Conservation (phyloP, 371 early-diverging fungal genomes). For the Lichtheimia ornata region DNA sequence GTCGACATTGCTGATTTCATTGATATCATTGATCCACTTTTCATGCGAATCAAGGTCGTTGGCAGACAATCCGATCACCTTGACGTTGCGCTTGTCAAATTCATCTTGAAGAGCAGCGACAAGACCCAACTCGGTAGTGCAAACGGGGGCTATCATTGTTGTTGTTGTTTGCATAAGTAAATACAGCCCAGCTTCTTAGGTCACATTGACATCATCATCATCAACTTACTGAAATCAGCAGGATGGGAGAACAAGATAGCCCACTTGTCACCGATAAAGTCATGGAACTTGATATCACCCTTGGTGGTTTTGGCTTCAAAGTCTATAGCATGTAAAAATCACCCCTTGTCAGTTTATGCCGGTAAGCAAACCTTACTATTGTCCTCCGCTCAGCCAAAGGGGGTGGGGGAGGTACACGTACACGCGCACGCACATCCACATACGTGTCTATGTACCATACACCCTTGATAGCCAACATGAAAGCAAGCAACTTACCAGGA, state of each 20-base stretch:
- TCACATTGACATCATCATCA: not conserved
- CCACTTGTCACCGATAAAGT: conserved; percentile 86
- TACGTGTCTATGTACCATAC: not conserved
- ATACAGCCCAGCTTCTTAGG: not conserved
- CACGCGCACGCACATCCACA: not conserved
- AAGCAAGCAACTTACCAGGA: conserved; percentile 40
- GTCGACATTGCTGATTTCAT: conserved; percentile 77
- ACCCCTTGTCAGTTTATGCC: too few species aligned
- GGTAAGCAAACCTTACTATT: too few species aligned
- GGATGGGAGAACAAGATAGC: conserved; percentile 94
- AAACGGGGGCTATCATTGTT: conserved; percentile 74
- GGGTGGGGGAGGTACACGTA: too few species aligned
- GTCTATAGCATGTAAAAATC: conserved; percentile 34
- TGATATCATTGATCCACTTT: conserved; percentile 90
- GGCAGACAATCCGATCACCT: conserved; percentile 92
- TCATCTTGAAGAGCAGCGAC: conserved; percentile 81
- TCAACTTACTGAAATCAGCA: conserved; percentile 83
- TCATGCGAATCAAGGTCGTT: conserved; percentile 82
- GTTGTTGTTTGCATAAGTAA: not conserved
- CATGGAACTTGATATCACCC: conserved; percentile 89
- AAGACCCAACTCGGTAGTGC: conserved; percentile 93
- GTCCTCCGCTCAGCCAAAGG: too few species aligned
- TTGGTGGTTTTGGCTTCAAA: conserved; percentile 86
- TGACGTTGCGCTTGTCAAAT: conserved; percentile 81
- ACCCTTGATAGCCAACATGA: not conserved